Evolutionary conservation across 106 monocot genomes (phyloP).

Genomic region (Vanilla planifolia): DNA sequence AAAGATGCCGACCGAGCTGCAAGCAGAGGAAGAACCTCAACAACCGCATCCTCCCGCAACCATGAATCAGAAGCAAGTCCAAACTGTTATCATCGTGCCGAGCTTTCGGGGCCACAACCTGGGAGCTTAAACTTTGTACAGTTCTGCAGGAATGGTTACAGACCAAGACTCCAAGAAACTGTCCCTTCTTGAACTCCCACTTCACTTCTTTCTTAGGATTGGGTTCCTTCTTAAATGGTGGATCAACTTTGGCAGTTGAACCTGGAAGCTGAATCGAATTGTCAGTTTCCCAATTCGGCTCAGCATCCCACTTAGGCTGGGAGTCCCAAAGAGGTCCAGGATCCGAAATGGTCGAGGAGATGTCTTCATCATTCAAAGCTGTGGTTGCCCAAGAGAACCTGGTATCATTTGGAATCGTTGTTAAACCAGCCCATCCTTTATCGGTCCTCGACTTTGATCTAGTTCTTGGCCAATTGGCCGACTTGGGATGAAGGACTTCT

Average conservation of each 20-base stretch:
- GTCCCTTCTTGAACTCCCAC: constrained; percentile 64
- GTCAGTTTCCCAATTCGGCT: constrained; percentile 46
- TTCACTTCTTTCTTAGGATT: constrained; percentile 39
- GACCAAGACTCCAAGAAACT: constrained; percentile 50
- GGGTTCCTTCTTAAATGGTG: constrained; percentile 19
- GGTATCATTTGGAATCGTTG: constrained; percentile 3
- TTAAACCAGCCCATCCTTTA: constrained; percentile 45
- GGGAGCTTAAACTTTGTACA: constrained; percentile 75
- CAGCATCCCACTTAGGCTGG: constrained; percentile 51
- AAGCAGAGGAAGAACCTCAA: constrained; percentile 46
- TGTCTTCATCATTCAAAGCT: constrained; percentile 51
- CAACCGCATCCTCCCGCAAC: constrained; percentile 58
- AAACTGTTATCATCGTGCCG: constrained; percentile 62
- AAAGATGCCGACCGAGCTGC: constrained; percentile 63
- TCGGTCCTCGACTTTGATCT: constrained; percentile 71
- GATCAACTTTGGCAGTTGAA: constrained; percentile 31
- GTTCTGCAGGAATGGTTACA: constrained; percentile 82
- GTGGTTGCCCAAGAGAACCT: constrained; percentile 49
- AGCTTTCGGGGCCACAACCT: constrained; percentile 70
- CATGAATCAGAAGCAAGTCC: constrained; percentile 64
- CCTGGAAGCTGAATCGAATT: constrained; percentile 45
- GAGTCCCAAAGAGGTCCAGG: constrained; percentile 63
- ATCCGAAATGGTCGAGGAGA: constrained; percentile 66
- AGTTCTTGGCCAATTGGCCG: constrained; percentile 74
- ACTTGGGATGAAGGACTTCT: constrained; percentile 72